Evolutionary conservation across 768 basidiomycete species (phyloP).

Genomic region (Wakefieldia striispora): DNA sequence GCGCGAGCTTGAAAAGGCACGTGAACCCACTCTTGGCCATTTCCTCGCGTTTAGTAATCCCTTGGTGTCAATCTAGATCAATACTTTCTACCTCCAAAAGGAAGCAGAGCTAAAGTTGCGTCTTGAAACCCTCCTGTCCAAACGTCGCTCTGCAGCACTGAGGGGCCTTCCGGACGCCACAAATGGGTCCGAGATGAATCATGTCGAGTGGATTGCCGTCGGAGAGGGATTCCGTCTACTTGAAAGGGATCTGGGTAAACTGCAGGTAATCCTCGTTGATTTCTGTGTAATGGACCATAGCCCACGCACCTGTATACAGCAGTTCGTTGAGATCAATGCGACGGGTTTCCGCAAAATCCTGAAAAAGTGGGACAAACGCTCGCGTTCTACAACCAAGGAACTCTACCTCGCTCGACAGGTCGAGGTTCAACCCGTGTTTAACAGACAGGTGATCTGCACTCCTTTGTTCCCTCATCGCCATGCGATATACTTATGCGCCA

Average conservation of each 20-base stretch:
- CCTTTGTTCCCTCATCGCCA: neutral
- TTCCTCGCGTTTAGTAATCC: slow-evolving; percentile 2
- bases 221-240: slow-evolving; percentile 95
- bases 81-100: slow-evolving; percentile 95
- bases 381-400: slow-evolving; percentile 93
- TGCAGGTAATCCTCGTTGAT: slow-evolving; percentile 62
- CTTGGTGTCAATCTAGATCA: slow-evolving; percentile 64
- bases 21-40: slow-evolving; percentile 14
- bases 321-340: slow-evolving; percentile 97
- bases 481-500: slow-evolving; percentile 10
- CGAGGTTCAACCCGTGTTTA: slow-evolving; percentile 98
- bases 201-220: slow-evolving; percentile 93
- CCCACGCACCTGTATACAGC: slow-evolving; percentile 46
- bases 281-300: slow-evolving; percentile 7
- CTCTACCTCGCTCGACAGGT: slow-evolving; percentile 95
- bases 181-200: slow-evolving; percentile 52
- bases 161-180: slow-evolving; percentile 65
- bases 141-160: slow-evolving; percentile 81
- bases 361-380: slow-evolving; percentile 98
- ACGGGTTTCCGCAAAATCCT: slow-evolving; percentile 96
- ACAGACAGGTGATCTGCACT: slow-evolving; percentile 69
- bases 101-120: slow-evolving; percentile 92
- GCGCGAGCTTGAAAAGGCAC: slow-evolving; percentile 93
- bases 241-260: slow-evolving; percentile 90
- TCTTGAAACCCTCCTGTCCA: slow-evolving; percentile 89